These are phyloP conservation scores for Colletotrichum sp. DNA, from an alignment of 2,329 filamentous ascomycete genomes.

Conservation along the genomic window DNA sequence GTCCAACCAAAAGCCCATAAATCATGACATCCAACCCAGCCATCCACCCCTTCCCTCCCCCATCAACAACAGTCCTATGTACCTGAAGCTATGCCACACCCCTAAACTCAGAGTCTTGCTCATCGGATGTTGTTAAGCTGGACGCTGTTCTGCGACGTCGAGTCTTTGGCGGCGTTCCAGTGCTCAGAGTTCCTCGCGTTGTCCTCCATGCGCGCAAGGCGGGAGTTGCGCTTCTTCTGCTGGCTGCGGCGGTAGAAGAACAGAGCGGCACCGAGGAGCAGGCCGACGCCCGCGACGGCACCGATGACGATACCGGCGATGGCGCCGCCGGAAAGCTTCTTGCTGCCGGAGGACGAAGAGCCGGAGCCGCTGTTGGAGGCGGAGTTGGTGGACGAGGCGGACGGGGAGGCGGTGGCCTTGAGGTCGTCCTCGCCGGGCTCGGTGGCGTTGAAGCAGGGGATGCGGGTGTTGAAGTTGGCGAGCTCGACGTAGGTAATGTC, in stretches of 20 bases:
- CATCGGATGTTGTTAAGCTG: neutral
- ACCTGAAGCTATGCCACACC: neutral
- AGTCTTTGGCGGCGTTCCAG: conserved; percentile 5
- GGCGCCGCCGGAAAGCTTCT: conserved; percentile 4
- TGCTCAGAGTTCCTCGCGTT: conserved; percentile 9
- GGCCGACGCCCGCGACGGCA: conserved; percentile 2
- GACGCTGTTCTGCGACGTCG: conserved; percentile 13
- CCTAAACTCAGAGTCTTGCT: neutral
- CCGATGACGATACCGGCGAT: conserved; percentile 21
- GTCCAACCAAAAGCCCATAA: neutral
- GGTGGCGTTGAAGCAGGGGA: conserved; percentile 42
- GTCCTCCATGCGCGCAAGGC: conserved; percentile 15
- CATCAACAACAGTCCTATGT: neutral
- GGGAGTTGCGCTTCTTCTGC: conserved; percentile 21
- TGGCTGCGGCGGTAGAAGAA: conserved; percentile 16
- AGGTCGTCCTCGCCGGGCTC: conserved; percentile 27
- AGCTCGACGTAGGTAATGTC: conserved; percentile 41
- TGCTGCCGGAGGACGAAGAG: neutral
- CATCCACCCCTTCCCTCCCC: too few relatives aligned
- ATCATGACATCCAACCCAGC: neutral
- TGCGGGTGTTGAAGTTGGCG: conserved; percentile 26
- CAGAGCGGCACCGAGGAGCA: conserved; percentile 1
- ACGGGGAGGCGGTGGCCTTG: conserved; percentile 19
- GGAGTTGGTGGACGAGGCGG: conserved; percentile 13
- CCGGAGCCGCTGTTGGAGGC: neutral